Base-by-base conservation (phyloP, 2,329 filamentous ascomycete species). In the Fusarium illudens region DNA sequence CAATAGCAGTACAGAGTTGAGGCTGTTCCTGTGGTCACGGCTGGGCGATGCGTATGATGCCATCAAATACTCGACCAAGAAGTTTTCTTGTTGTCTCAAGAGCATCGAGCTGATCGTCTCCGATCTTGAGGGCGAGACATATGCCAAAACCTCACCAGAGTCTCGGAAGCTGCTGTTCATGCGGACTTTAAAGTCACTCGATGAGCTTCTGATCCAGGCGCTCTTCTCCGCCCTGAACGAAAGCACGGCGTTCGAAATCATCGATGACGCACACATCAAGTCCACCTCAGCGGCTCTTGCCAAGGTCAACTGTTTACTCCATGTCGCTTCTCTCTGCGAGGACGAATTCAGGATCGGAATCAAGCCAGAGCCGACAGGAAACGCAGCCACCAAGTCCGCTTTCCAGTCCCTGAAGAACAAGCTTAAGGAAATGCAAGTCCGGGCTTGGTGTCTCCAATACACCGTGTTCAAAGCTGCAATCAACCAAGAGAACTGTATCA, bases 401-500 rank as follows among this genome's bases (percentile, higher is more conserved):
- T 87, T 87, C 60, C 82, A 84, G 58, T 77, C 81, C 2, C 70
- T 80, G 7, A 85, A 89, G 59, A 89, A 87, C 58, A 93, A 90
- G 73, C 82, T 98, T 42, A 89, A 93, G 37, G 94, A 98, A 71
- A 91, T 97, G 84, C 91, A 97, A 73, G 87, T 97, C 4, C 89
- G 93, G 32, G 88, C 90, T 11, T 98, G 96, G 95, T 93, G 92
- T 34, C 81, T 98, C 36, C 90, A 95, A 66, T 99, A 97, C 75
- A 87, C 88, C 0, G 80, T 97, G 53, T 78, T 97, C 42, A 92
- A 91, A 74, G 90, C 94, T 65, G 92, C 88, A 4, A 89, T 94
- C 27, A 92, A 94, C 68, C 88, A 91, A 69, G 78, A 80, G 9
- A 84, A 88, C 2, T 76, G 86, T 0, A 95, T 94, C 71, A 82